Base-by-base conservation (phyloP, 805 yeast genomes). In the Ogataea thermomethanolica region DNA sequence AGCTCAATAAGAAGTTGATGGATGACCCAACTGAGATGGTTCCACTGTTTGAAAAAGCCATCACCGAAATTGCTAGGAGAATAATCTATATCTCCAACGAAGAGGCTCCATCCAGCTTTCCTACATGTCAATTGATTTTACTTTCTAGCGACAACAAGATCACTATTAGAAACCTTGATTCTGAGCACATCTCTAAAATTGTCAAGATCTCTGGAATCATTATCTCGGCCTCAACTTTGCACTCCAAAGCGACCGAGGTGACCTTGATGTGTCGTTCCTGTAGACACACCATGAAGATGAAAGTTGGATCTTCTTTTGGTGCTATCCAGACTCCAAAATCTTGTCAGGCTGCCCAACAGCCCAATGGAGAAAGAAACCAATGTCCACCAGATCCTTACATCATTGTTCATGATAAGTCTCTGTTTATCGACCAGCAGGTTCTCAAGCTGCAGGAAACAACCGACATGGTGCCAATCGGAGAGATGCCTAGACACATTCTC, bases 391-490 rank as follows among this genome's bases (percentile, higher is more conserved):
- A 91, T 53, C 99, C 99, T 2, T 93, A 89, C 55, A 76, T 86
- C 26, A 85, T 93, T 45, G 89, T 87, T 23, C 99, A 93, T 64
- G 98, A 93, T 60, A 85, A 87, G 57, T 88, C 96, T 2, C 70
- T 77, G n/a, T 93, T 90, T 62, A 82, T 93, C 39, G 98, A 93
- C 65, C 98, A 95, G 61, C 99, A 93, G 65, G 80, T 84, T 23
- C 73, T 93, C 55, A 93, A 93, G 62, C 71, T 93, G 41, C 99
- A 93, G 63, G 99, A 93, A 61, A 74, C 93, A n/a, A 97, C 98
- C 9, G 99, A 93, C 61, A 86, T 86, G 82, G 97, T 93, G 2
- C 99, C 99, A 1, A 95, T 93, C 22, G 99, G 99, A 51, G 99
- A 93, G 66, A 83, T 93, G 88, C 99, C 99, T 7, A 78, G 99